phyloP scores from a whole-genome alignment of 768 basidiomycete species.

The Roridomyces roridus region DNA sequence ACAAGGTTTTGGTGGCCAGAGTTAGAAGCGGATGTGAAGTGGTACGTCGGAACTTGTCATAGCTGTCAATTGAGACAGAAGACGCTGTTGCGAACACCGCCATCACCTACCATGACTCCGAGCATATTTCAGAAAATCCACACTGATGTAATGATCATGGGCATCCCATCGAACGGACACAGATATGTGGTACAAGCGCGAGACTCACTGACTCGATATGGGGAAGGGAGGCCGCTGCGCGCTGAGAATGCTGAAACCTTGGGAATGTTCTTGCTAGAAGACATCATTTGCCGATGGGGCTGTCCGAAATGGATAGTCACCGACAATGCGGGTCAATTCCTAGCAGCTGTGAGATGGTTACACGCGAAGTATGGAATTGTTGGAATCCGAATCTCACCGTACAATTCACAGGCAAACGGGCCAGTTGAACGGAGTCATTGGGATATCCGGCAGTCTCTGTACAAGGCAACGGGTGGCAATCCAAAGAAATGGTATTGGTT shows the following conservation, averaged over 20 bases:
- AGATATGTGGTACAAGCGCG: constrained; percentile 32
- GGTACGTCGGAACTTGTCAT: constrained; percentile 33
- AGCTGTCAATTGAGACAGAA: constrained; percentile 30
- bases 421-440: constrained; percentile 31
- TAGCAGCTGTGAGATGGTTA: constrained; percentile 31
- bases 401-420: constrained; percentile 43
- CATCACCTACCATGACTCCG: constrained; percentile 24
- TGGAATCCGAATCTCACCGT: constrained; percentile 39
- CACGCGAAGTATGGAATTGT: constrained; percentile 32
- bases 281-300: too few relatives aligned
- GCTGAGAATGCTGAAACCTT: constrained; percentile 27
- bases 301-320: constrained; percentile 9
- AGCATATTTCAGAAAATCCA: too few relatives aligned
- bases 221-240: constrained; percentile 28
- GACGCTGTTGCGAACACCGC: constrained; percentile 17
- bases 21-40: constrained; percentile 28
- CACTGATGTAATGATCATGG: constrained; percentile 32
- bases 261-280: constrained; percentile 32
- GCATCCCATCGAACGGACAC: constrained; percentile 11
- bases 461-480: too few relatives aligned
- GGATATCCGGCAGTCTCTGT: constrained; percentile 40
- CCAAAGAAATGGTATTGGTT: constrained; percentile 37
- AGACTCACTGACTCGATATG: constrained; percentile 24
- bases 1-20: constrained; percentile 39
- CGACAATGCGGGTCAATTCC: constrained; percentile 41